These are phyloP conservation scores for Paracorniculantispora psalliotae DNA, from an alignment of 2,329 filamentous ascomycete species.

Conservation along the genomic window DNA sequence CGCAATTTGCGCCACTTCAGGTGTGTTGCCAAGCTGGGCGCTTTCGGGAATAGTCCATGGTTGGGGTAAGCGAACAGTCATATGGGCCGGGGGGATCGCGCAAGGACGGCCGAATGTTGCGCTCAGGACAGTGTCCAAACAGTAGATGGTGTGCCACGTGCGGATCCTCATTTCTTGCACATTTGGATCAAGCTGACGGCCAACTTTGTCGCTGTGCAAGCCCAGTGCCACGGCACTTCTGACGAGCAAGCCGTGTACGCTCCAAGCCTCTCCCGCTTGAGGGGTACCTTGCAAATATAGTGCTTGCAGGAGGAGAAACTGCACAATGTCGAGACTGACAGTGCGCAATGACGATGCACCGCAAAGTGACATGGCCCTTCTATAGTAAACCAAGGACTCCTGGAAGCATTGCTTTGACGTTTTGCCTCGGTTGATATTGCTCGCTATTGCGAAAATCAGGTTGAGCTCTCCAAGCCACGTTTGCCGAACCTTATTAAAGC, in stretches of 20 bases:
- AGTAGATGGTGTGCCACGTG: slow-evolving; percentile 34
- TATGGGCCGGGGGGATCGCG: slow-evolving; percentile 39
- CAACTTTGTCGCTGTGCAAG: slow-evolving; percentile 39
- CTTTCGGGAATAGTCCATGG: slow-evolving; percentile 16
- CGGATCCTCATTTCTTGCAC: slow-evolving; percentile 44
- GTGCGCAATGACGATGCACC: slow-evolving; percentile 34
- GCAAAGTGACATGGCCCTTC: slow-evolving; percentile 39
- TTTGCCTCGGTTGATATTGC: slow-evolving; percentile 28
- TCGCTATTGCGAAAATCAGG: slow-evolving; percentile 45
- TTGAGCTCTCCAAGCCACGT: slow-evolving; percentile 48
- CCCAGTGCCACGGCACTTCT: slow-evolving; percentile 47
- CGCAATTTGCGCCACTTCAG: neutral
- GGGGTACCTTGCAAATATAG: slow-evolving; percentile 52
- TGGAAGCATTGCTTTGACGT: slow-evolving; percentile 30
- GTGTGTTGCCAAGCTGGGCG: neutral
- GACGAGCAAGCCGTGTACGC: slow-evolving; percentile 46
- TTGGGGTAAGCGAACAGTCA: slow-evolving; percentile 31
- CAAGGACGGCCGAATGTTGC: slow-evolving; percentile 48
- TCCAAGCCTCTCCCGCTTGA: slow-evolving; percentile 49
- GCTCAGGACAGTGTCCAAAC: slow-evolving; percentile 35
- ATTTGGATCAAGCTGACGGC: slow-evolving; percentile 30
- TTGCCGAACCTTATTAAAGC: slow-evolving; percentile 32
- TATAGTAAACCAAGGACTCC: slow-evolving; percentile 41
- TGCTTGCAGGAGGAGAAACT: slow-evolving; percentile 43
- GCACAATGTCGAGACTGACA: slow-evolving; percentile 44